Evolutionary conservation across 2,329 filamentous ascomycete genomes (phyloP).

Genomic region (Lizonia empirigonia): DNA sequence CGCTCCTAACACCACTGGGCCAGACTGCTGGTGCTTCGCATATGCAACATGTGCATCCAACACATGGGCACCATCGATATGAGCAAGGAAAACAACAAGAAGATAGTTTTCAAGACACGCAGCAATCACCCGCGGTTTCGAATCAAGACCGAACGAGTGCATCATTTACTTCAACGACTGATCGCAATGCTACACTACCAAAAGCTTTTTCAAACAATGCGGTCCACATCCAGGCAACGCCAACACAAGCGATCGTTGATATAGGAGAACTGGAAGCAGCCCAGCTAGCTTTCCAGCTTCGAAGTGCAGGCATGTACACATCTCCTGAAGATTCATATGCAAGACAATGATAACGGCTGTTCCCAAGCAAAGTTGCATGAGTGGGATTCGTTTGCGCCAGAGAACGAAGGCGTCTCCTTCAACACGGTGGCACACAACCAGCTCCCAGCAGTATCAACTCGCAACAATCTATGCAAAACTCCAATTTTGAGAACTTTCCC

Average conservation of each 20-base stretch:
- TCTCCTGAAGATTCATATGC: not conserved
- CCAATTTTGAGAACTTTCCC: not conserved
- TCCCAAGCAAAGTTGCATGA: not conserved
- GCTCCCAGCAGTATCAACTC: not conserved
- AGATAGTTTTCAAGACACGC: not conserved
- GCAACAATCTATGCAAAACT: not conserved
- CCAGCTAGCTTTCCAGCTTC: not conserved
- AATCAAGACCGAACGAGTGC: not conserved
- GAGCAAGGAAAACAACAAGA: not conserved
- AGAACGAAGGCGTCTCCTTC: too few species aligned
- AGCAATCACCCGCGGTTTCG: not conserved
- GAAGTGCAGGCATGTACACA: not conserved
- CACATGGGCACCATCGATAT: not conserved
- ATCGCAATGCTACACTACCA: not conserved
- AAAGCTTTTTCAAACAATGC: not conserved
- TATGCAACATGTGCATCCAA: not conserved
- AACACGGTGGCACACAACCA: too few species aligned
- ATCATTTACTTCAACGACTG: not conserved
- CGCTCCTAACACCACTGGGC: not conserved
- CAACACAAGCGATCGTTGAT: not conserved
- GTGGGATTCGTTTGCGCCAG: not conserved
- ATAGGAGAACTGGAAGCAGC: not conserved
- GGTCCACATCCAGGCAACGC: not conserved
- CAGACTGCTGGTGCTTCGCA: not conserved
- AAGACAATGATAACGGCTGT: not conserved